Evolutionary conservation across 2,329 filamentous ascomycete species (phyloP).

Genomic region (Colletotrichum sp.): DNA sequence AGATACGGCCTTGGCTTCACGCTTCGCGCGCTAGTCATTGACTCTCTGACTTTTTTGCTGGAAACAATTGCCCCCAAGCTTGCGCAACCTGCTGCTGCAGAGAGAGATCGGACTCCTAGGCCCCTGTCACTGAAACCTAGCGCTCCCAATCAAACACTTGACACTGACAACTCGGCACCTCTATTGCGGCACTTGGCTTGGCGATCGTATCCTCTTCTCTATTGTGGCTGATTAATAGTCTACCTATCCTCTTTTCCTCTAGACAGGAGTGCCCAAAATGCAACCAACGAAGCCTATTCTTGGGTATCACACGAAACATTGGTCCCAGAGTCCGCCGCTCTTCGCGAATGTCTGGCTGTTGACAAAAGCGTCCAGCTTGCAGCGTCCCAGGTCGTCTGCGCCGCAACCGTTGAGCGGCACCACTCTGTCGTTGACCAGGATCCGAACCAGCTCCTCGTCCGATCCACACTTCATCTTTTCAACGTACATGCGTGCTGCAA

Average conservation of each 20-base stretch:
- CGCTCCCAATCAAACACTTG: not conserved
- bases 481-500: slow-evolving; percentile 81
- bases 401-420: slow-evolving; percentile 73
- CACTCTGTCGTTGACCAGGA: slow-evolving; percentile 86
- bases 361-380: slow-evolving; percentile 73
- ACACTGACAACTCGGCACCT: slow-evolving; percentile 6
- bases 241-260: not conserved
- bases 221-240: not conserved
- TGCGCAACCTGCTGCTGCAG: not conserved
- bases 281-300: not conserved
- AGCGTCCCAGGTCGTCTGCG: slow-evolving; percentile 74
- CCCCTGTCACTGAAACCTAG: slow-evolving; percentile 16
- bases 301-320: slow-evolving; percentile 55
- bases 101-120: not conserved
- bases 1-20: not conserved
- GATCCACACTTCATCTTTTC: slow-evolving; percentile 79
- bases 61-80: not conserved
- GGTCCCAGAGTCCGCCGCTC: slow-evolving; percentile 74
- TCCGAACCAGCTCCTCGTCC: slow-evolving; percentile 71
- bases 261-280: not conserved
- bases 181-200: not conserved
- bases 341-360: slow-evolving; percentile 77
- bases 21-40: not conserved
- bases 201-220: not conserved
- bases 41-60: not conserved